Percentiles rank a stretch among this genome's conserved stretches.
phyloP scores from a whole-genome alignment of 768 basidiomycete species.

The Inosperma sp. region DNA sequence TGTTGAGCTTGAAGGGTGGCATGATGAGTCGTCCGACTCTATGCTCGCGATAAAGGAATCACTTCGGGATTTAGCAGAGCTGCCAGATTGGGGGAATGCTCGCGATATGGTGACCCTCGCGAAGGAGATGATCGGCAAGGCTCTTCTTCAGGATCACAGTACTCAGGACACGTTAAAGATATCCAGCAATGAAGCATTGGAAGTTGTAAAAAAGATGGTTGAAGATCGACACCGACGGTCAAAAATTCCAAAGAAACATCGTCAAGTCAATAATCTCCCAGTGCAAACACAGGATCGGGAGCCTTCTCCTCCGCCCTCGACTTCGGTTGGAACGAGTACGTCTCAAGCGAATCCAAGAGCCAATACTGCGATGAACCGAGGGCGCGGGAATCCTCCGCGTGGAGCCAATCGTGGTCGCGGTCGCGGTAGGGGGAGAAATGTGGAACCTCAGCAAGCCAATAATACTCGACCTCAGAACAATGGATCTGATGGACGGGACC shows the following conservation, averaged over 20 bases:
- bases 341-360: not conserved
- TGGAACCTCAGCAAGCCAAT: not conserved
- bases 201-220: conserved; percentile 17
- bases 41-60: conserved; percentile 36
- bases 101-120: conserved; percentile 56
- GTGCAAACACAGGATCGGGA: conserved; percentile 19
- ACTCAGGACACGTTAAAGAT: not conserved
- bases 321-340: not conserved
- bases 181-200: conserved; percentile 15
- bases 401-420: not conserved
- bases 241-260: conserved; percentile 8
- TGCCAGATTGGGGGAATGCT: conserved; percentile 66
- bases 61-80: conserved; percentile 37
- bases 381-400: not conserved
- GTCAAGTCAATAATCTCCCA: conserved; percentile 11
- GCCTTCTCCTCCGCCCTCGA: conserved; percentile 4
- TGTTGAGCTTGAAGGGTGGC: conserved; percentile 36
- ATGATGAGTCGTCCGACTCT: conserved; percentile 23
- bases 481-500: not conserved
- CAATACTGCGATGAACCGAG: not conserved
- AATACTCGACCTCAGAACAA: not conserved
- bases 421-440: not conserved
- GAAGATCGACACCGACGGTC: conserved; percentile 16
- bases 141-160: conserved; percentile 24
- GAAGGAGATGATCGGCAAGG: conserved; percentile 42